These are phyloP conservation scores for Salix brachista DNA, from an alignment of 345 rosid genomes.

Conservation along the genomic window DNA sequence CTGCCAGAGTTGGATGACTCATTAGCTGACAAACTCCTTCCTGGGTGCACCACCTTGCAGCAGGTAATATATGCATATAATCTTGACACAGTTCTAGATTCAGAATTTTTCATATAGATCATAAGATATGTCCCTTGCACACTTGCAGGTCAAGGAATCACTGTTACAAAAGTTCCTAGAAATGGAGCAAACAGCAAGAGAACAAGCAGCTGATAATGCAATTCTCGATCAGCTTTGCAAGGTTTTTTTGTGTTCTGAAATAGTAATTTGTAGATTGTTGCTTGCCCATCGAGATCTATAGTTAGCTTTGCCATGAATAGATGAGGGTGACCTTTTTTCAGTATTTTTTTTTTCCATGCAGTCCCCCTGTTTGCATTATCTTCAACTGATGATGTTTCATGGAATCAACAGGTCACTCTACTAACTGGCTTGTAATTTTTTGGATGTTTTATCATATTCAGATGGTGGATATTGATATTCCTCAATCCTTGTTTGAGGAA, in stretches of 20 bases:
- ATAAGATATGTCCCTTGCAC: slow-evolving; percentile 5
- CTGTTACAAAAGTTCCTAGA: slow-evolving; percentile 67
- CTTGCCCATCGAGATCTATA: slow-evolving; percentile 4
- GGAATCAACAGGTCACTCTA: not conserved
- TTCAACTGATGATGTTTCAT: not conserved
- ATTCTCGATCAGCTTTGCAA: slow-evolving; percentile 79
- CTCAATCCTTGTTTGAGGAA: slow-evolving; percentile 85
- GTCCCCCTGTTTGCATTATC: too few relatives aligned
- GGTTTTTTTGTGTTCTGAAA: slow-evolving; percentile 32
- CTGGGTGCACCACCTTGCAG: slow-evolving; percentile 73
- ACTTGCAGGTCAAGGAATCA: slow-evolving; percentile 66
- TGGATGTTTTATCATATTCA: slow-evolving; percentile 17
- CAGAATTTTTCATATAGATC: not conserved
- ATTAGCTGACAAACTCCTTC: slow-evolving; percentile 74
- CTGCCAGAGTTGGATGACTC: slow-evolving; percentile 74
- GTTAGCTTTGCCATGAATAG: too few relatives aligned
- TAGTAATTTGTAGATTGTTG: slow-evolving; percentile 3
- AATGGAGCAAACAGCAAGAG: slow-evolving; percentile 71
- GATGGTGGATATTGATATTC: slow-evolving; percentile 93
- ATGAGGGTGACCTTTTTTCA: too few relatives aligned
- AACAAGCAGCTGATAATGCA: slow-evolving; percentile 92
- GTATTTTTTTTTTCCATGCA: too few relatives aligned
- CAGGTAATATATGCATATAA: slow-evolving; percentile 41
- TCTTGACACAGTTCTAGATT: not conserved
- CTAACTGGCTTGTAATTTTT: not conserved